These are phyloP conservation scores for Diplodia intermedia DNA, from an alignment of 2,329 filamentous ascomycete species.

Conservation along the genomic window DNA sequence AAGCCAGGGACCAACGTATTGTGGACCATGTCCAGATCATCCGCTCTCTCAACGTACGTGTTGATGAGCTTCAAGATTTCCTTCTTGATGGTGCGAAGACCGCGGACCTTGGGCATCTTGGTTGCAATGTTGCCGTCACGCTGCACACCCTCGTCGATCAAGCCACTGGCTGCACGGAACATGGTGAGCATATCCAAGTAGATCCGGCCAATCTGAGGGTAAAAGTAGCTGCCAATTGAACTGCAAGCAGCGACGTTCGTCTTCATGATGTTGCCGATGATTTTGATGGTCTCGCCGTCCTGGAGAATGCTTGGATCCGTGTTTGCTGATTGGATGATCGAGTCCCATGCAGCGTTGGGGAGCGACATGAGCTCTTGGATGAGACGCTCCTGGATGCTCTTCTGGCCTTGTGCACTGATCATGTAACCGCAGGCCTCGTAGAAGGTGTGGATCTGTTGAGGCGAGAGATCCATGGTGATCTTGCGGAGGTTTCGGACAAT, in stretches of 20 bases:
- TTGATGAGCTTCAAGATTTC: slow-evolving; percentile 98
- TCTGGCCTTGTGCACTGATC: slow-evolving; percentile 97
- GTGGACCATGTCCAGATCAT: slow-evolving; percentile 92
- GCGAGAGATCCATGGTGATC: slow-evolving; percentile 92
- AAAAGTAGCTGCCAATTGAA: slow-evolving; percentile 96
- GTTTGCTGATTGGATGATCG: slow-evolving; percentile 88
- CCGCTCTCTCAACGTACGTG: slow-evolving; percentile 96
- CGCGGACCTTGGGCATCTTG: slow-evolving; percentile 95
- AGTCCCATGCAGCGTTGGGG: slow-evolving; percentile 93
- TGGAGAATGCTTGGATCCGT: slow-evolving; percentile 85
- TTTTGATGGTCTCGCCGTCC: slow-evolving; percentile 94
- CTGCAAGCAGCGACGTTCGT: slow-evolving; percentile 98
- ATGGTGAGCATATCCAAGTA: slow-evolving; percentile 99
- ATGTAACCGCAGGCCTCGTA: slow-evolving; percentile 99
- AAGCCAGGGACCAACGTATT: slow-evolving; percentile 95
- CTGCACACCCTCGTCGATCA: slow-evolving; percentile 92
- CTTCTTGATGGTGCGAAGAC: slow-evolving; percentile 97
- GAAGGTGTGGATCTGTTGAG: slow-evolving; percentile 97
- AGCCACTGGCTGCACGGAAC: slow-evolving; percentile 95
- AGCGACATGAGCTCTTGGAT: slow-evolving; percentile 91
- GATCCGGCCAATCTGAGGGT: slow-evolving; percentile 95
- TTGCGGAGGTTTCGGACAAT: slow-evolving; percentile 95
- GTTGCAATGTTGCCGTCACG: slow-evolving; percentile 84
- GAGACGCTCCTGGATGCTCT: slow-evolving; percentile 88
- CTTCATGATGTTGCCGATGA: slow-evolving; percentile 99